Evolutionary conservation across 495 filamentous ascomycete species (phyloP), one percentile per base, ranked within the genome.

Genomic region (Platismatia glauca): DNA sequence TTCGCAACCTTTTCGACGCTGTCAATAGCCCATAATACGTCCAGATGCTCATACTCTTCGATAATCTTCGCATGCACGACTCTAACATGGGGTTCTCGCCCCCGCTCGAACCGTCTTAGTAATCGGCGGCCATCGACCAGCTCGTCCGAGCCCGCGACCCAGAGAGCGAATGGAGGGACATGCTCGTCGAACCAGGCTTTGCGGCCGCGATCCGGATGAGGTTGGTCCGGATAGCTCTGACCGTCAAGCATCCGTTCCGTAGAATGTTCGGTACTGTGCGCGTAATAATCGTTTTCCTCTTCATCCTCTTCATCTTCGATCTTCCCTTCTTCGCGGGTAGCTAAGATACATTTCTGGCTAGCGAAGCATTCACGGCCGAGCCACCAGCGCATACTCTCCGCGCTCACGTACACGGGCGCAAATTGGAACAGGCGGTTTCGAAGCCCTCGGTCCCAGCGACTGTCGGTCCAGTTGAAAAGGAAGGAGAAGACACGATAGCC

Each of bases 371-470:
- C 90, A 2, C 87, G 75, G 0, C 94, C 94, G 1, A 97, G 79
- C 93, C 93, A 97, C 94, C 93, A 97, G 0, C 90, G 81, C 88
- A 97, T 96, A 29, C 84, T 87, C 76, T 97, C 93, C 8, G 89
- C 84, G 62, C 85, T 89, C 33, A 96, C 90, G 69, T 93, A 96
- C 4, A 95, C 89, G 6, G 93, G 93, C 4, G 89, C 84, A 65
- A 95, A 97, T 68, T 91, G 88, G 73, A 97, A 97, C 83, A 93
- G 87, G 16, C 93, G 84, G 67, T 89, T 78, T 46, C 89, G 81
- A 20, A 97, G 74, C 15, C 77, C 91, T 20, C 84, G 82, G 65
- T 97, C 93, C 93, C 93, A 97, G 12, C 90, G 81, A 6, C 67
- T 74, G 68, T 97, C 93, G 9, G 84, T 86, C 93, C 93, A 97